Evolutionary conservation across 805 yeast species (phyloP).

Genomic region (Yarrowia bubula): DNA sequence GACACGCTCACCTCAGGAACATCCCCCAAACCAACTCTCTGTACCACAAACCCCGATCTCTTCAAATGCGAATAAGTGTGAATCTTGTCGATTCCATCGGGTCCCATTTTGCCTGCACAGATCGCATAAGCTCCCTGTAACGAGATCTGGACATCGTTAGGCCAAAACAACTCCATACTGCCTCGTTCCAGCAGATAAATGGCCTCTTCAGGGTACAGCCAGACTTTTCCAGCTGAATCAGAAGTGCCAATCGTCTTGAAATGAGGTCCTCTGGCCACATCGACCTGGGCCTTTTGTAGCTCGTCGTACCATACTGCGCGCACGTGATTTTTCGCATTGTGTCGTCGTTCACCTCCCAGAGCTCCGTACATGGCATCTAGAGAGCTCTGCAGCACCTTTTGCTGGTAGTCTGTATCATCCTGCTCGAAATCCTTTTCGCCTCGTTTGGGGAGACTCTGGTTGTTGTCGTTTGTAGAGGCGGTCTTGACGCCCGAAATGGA

Average conservation of each 20-base stretch:
- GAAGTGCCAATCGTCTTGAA: slow-evolving; percentile 69
- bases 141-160: slow-evolving; percentile 47
- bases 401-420: slow-evolving; percentile 63
- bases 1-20: neutral
- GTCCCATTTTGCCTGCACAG: slow-evolving; percentile 44
- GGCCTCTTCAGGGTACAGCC: slow-evolving; percentile 64
- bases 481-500: slow-evolving; percentile 25
- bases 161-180: slow-evolving; percentile 46
- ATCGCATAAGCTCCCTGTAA: slow-evolving; percentile 63
- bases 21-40: slow-evolving; percentile 25
- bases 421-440: slow-evolving; percentile 89
- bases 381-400: slow-evolving; percentile 49
- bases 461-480: neutral
- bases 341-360: slow-evolving; percentile 42
- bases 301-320: slow-evolving; percentile 50
- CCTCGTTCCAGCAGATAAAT: slow-evolving; percentile 83
- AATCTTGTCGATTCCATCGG: slow-evolving; percentile 49
- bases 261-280: slow-evolving; percentile 66
- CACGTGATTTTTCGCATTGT: slow-evolving; percentile 48
- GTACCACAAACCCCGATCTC: slow-evolving; percentile 73
- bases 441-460: slow-evolving; percentile 53
- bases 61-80: slow-evolving; percentile 72
- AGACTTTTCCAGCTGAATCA: slow-evolving; percentile 48
- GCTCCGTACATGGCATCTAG: slow-evolving; percentile 73
- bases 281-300: slow-evolving; percentile 42